These are phyloP conservation scores for Syzygium aromaticum DNA, from an alignment of 345 rosid species.

Conservation along the genomic window DNA sequence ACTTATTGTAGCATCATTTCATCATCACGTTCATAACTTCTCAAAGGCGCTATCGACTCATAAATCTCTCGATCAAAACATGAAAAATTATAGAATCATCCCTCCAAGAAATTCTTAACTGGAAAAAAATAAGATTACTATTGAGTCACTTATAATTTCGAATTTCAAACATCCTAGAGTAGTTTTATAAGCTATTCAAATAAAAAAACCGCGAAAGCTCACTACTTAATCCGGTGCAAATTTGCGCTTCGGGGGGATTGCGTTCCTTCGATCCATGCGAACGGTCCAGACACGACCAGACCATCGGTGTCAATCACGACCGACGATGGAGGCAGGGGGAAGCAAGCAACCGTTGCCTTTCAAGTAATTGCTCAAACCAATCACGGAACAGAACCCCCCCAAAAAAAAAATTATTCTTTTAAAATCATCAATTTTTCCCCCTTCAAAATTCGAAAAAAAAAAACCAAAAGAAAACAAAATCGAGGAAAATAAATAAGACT, in stretches of 20 bases:
- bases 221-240: not conserved
- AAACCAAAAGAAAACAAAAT: not conserved
- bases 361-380: not conserved
- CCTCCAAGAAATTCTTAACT: rapidly evolving
- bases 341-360: slow-evolving; percentile 1
- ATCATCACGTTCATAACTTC: not conserved
- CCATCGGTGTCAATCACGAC: not conserved
- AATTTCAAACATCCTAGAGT: no score
- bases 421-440: no score
- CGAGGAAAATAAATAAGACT: not conserved
- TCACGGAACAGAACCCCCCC: not conserved
- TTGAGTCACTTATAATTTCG: not conserved
- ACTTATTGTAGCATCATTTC: no score
- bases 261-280: not conserved
- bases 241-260: not conserved
- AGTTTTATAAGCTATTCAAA: not conserved
- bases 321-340: not conserved
- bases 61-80: rapidly evolving
- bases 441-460: not conserved
- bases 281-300: not conserved
- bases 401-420: no score
- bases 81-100: not conserved
- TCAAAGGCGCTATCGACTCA: not conserved
- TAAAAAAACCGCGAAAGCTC: no score
- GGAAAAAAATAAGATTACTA: not conserved